Percentiles rank a stretch among this genome's conserved stretches.
These are phyloP conservation scores for Pseudohalonectria lignicola DNA, from an alignment of 2,329 filamentous ascomycete genomes.

Conservation along the genomic window DNA sequence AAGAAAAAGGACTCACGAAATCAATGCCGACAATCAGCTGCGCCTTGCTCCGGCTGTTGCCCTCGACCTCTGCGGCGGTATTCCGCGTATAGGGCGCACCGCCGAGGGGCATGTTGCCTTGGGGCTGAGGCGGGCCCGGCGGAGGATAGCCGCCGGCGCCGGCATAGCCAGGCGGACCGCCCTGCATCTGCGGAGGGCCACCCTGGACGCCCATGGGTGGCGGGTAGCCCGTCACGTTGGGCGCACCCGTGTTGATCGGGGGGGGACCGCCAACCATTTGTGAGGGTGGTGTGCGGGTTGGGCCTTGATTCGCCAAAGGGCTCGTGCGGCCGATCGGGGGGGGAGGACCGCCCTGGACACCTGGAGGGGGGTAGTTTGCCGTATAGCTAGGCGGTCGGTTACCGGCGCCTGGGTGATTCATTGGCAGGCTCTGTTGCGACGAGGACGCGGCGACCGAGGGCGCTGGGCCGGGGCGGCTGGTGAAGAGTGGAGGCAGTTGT, in stretches of 20 bases:
- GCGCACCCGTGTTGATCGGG: conserved; percentile 55
- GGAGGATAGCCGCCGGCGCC: conserved; percentile 36
- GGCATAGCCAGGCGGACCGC: conserved; percentile 34
- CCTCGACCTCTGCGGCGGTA: conserved; percentile 66
- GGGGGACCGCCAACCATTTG: conserved; percentile 55
- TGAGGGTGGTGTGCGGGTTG: conserved; percentile 42
- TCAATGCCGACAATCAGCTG: conserved; percentile 98
- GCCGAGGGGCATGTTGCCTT: conserved; percentile 16
- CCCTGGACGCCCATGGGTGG: conserved; percentile 37
- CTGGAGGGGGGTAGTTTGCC: conserved; percentile 40
- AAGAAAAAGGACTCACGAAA: conserved; percentile 55
- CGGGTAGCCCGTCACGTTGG: conserved; percentile 43
- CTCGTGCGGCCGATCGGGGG: conserved; percentile 41
- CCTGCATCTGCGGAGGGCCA: conserved; percentile 29
- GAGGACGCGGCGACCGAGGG: conserved; percentile 35
- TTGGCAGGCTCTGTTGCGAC: conserved; percentile 40
- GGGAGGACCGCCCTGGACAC: conserved; percentile 28
- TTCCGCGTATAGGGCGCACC: conserved; percentile 27
- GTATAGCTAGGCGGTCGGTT: conserved; percentile 55
- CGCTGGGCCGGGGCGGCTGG: conserved; percentile 21
- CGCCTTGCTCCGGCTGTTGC: conserved; percentile 80
- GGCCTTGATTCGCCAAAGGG: conserved; percentile 34
- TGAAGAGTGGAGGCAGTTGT: conserved; percentile 12
- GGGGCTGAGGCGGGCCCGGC: conserved; percentile 22
- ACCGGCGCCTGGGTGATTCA: conserved; percentile 51